Base-by-base conservation (phyloP, 352 stramenopile species). In the Thalassiosira livingstoniorum region DNA sequence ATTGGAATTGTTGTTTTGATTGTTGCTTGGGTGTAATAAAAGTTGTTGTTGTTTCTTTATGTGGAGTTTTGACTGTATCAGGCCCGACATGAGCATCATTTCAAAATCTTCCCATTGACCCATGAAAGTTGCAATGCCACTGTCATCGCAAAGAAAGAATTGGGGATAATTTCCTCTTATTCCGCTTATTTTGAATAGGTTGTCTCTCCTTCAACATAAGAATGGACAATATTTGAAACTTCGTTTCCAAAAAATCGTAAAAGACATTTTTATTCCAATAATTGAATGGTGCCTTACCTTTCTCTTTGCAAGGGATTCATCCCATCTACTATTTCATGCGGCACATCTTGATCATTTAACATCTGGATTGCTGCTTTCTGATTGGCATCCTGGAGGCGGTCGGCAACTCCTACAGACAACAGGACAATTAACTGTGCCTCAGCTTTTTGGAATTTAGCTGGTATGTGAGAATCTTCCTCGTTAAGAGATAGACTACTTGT, bases 91-190 rank as follows among this genome's bases (percentile, higher is more conserved):
- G 21, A 58, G 11, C 4, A 58, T 11, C 4, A 10, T 58, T 23
- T 58, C 47, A 58, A 58, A 7, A 29, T 58, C 21, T 29, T 58
- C 47, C 47, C 42, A 51, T 51, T 51, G 42, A 18, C 42, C 42
- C 10, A 51, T 10, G 42, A 18, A 51, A 10, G 18, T 29, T 23
- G 7, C 27, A 4, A n/a, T 58, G 21, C 47, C 47, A 29, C 27
- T n/a, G n/a, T 58, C 11, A n/a, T 58, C 27, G 21, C 27, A 11
- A 7, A 58, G 11, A 27, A 58, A 58, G 47, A 58, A 58, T 58
- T 58, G 47, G 4, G 47, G 47, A 27, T 58, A 58, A 23, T 27
- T 27, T 58, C 47, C 47, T 27, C 47, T 11, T 29, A 58, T 58
- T 7, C 47, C 47, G 47, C 47, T 58, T 29, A 58, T 27, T 58